These are phyloP conservation scores for Aechmea fasciata DNA, from an alignment of 176 grass and related monocot genomes.

Conservation along the genomic window DNA sequence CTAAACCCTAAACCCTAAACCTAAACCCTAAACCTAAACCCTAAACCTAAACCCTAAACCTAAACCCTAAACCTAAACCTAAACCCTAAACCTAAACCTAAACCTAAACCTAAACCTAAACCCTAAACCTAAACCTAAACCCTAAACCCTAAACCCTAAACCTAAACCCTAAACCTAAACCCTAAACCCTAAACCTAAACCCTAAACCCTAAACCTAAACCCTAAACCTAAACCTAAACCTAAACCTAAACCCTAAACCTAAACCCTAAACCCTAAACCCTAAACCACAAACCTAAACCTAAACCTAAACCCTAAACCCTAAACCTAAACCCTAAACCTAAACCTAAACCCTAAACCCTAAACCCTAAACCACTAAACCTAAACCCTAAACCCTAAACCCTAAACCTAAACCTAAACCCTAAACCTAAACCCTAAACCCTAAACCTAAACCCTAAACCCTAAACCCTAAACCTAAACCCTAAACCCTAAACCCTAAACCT, in stretches of 20 bases:
- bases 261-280: constrained; percentile 5
- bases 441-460: no score
- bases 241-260: constrained; percentile 5
- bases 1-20: constrained; percentile 9
- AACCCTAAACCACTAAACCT: no score
- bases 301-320: no score
- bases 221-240: constrained; percentile 10
- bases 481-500: no score
- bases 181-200: constrained; percentile 15
- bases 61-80: constrained; percentile 11
- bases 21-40: constrained; percentile 14
- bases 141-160: constrained; percentile 7
- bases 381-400: no score
- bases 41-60: constrained; percentile 9
- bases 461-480: no score
- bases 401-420: no score
- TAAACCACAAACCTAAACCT: no score
- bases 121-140: constrained; percentile 1
- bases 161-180: constrained; percentile 9
- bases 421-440: no score
- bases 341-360: no score
- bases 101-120: constrained; percentile 9
- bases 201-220: constrained; percentile 12
- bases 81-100: constrained; percentile 15
- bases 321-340: no score